Evolutionary conservation across 768 basidiomycete genomes (phyloP).

Genomic region (Russula virescens): DNA sequence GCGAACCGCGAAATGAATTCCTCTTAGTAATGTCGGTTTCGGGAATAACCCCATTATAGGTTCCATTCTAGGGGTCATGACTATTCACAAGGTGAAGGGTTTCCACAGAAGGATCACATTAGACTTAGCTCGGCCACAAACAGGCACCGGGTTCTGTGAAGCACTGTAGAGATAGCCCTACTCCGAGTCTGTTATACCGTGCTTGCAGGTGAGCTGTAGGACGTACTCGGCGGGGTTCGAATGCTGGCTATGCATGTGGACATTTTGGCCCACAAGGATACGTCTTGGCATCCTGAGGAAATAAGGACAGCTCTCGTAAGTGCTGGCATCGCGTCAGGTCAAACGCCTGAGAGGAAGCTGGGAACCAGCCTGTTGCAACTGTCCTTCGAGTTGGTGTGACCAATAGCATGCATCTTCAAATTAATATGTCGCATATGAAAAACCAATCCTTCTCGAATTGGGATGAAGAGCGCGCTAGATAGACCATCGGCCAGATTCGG

Average conservation of each 20-base stretch:
- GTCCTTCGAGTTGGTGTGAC: background rate
- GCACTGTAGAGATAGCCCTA: background rate
- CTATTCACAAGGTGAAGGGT: conserved; percentile 16
- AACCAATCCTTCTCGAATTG: background rate
- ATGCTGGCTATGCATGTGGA: background rate
- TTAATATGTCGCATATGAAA: conserved; percentile 13
- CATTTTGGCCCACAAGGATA: background rate
- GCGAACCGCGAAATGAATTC: conserved; percentile 14
- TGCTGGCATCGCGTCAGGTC: background rate
- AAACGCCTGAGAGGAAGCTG: conserved; percentile 8
- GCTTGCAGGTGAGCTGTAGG: background rate
- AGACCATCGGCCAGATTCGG: background rate
- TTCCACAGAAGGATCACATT: background rate
- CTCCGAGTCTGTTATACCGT: background rate
- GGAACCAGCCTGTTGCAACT: conserved; percentile 16
- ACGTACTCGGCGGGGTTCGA: background rate
- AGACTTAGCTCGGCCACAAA: conserved; percentile 16
- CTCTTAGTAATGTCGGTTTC: background rate
- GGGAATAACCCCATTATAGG: background rate
- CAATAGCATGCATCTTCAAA: conserved; percentile 1
- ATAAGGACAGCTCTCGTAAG: background rate
- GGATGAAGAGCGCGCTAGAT: background rate
- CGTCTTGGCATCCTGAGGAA: background rate
- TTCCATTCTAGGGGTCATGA: conserved; percentile 11
- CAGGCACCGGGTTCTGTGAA: conserved; percentile 5